These are phyloP conservation scores for Gossypium longicalyx DNA, from an alignment of 345 rosid species.

Conservation along the genomic window DNA sequence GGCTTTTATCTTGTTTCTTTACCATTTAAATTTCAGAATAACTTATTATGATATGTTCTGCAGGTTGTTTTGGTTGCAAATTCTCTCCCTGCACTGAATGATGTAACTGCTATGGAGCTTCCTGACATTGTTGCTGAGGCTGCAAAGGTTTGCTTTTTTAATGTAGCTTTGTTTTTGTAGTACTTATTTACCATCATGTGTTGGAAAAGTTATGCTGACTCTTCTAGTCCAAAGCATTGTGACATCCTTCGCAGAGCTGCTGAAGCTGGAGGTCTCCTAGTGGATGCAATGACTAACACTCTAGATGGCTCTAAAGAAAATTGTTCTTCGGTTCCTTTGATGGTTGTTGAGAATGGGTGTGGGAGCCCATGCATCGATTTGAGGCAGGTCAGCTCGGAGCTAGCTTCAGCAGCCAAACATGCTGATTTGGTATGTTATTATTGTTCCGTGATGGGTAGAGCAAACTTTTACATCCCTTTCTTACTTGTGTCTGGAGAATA, in stretches of 20 bases:
- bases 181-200: neutral
- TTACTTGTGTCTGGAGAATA: neutral
- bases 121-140: slow-evolving; percentile 97
- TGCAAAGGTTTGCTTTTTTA: slow-evolving; percentile 60
- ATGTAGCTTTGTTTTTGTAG: neutral
- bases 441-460: slow-evolving; percentile 76
- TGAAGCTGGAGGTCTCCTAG: slow-evolving; percentile 4
- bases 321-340: slow-evolving; percentile 67
- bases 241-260: slow-evolving; percentile 76
- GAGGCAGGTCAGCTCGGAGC: slow-evolving; percentile 98
- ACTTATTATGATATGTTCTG: slow-evolving; percentile 19
- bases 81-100: slow-evolving; percentile 93
- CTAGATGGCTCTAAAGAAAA: slow-evolving; percentile 42
- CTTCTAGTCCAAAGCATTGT: slow-evolving; percentile 61
- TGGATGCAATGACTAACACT: neutral
- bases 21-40: slow-evolving; percentile 6
- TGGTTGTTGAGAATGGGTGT: slow-evolving; percentile 98
- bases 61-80: slow-evolving; percentile 97
- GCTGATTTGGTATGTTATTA: slow-evolving; percentile 78
- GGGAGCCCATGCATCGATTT: slow-evolving; percentile 99
- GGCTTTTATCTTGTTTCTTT: slow-evolving; percentile 12
- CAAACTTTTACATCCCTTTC: slow-evolving; percentile 50
- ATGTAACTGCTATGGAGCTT: slow-evolving; percentile 94
- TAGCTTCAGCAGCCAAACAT: slow-evolving; percentile 86
- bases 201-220: slow-evolving; percentile 10